Conservation (phyloP, 2,329 filamentous ascomycete genomes). For the Aspergillus puulaauensis region DNA sequence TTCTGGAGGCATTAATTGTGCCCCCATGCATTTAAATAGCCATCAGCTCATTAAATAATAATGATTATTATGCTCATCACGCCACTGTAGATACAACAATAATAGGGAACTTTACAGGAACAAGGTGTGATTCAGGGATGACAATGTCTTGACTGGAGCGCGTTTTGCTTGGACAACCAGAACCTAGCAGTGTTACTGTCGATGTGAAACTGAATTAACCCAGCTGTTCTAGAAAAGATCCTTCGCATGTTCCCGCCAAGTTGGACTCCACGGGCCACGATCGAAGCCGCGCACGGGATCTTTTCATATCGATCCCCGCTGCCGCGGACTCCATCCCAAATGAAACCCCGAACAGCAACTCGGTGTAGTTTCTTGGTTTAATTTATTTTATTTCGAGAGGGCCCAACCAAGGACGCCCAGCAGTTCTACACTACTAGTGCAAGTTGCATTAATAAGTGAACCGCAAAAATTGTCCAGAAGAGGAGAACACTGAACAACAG, state of each 20-base stretch:
- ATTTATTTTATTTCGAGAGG: no score
- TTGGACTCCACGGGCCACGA: background rate
- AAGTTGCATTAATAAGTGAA: background rate
- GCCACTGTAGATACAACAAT: background rate
- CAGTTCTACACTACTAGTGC: no score
- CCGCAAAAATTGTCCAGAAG: background rate
- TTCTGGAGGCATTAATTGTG: background rate
- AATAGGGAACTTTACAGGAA: background rate
- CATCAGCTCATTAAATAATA: background rate
- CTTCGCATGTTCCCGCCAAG: background rate
- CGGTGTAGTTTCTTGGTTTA: no score
- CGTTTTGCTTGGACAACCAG: background rate
- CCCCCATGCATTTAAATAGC: background rate
- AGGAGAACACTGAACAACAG: background rate
- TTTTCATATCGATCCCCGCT: background rate
- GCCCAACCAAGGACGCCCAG: no score
- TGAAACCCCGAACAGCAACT: no score
- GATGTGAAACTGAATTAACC: background rate
- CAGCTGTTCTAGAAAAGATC: background rate
- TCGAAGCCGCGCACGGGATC: background rate
- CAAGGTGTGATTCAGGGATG: background rate
- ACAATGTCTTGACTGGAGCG: background rate
- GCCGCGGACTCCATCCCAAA: background rate
- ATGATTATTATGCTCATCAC: background rate
- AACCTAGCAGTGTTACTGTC: background rate